These are phyloP conservation scores for Thelonectria blattea DNA, from an alignment of 2,329 filamentous ascomycete species.

Conservation along the genomic window DNA sequence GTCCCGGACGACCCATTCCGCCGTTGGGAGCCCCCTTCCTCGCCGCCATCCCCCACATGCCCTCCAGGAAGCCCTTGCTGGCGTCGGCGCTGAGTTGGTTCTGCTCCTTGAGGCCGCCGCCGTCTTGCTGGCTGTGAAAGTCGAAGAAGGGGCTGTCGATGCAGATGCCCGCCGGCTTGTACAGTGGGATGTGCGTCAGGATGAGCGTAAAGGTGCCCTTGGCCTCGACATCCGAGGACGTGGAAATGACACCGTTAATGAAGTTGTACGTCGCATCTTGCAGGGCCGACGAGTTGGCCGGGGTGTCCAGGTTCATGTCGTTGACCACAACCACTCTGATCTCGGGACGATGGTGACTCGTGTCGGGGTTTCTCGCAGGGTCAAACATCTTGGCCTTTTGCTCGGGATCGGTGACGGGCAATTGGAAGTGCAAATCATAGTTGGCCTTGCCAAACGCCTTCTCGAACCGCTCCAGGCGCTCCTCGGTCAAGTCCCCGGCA, in stretches of 20 bases:
- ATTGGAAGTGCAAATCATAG: conserved; percentile 81
- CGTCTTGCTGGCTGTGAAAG: conserved; percentile 71
- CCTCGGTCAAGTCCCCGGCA: conserved; percentile 83
- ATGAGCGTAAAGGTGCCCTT: conserved; percentile 78
- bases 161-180: conserved; percentile 83
- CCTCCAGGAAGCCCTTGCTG: conserved; percentile 78
- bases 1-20: conserved; percentile 73
- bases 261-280: conserved; percentile 82
- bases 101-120: conserved; percentile 83
- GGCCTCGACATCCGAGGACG: conserved; percentile 65
- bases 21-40: conserved; percentile 61
- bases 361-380: conserved; percentile 50
- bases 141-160: conserved; percentile 83
- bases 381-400: conserved; percentile 51
- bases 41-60: conserved; percentile 79
- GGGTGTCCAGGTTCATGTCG: conserved; percentile 90
- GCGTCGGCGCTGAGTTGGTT: conserved; percentile 82
- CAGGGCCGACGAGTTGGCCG: conserved; percentile 69
- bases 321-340: conserved; percentile 88
- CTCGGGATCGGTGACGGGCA: conserved; percentile 53
- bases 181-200: conserved; percentile 89
- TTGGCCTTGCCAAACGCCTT: conserved; percentile 84
- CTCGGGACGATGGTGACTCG: conserved; percentile 63
- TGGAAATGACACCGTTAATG: conserved; percentile 70
- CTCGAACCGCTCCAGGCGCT: conserved; percentile 82